Conservation (phyloP, 2,329 filamentous ascomycete species). For the Colletotrichum sansevieriae region DNA sequence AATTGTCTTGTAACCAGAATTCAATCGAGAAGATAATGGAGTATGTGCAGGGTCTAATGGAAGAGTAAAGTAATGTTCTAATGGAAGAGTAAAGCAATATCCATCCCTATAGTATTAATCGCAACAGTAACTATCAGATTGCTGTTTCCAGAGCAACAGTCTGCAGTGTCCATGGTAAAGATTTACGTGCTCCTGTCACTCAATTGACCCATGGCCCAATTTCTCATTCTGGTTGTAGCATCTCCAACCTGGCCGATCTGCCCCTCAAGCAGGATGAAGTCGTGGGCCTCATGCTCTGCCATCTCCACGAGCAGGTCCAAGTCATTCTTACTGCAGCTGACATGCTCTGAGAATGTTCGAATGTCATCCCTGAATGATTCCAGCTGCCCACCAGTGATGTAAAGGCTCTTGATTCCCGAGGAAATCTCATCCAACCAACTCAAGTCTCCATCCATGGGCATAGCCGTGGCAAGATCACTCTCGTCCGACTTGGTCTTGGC, state of each 20-base stretch:
- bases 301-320: slow-evolving; percentile 49
- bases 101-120: too few species aligned
- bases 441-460: slow-evolving; percentile 48
- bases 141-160: too few species aligned
- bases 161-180: too few species aligned
- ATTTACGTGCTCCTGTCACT: not conserved
- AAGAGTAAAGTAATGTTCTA: too few species aligned
- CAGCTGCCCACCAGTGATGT: slow-evolving; percentile 50
- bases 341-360: slow-evolving; percentile 44
- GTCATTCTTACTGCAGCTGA: slow-evolving; percentile 43
- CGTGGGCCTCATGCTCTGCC: slow-evolving; percentile 49
- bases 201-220: slow-evolving; percentile 44
- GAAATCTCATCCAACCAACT: slow-evolving; percentile 48
- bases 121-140: too few species aligned
- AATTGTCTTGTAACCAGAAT: too few species aligned
- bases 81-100: too few species aligned
- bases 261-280: slow-evolving; percentile 51
- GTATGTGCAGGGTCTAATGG: too few species aligned
- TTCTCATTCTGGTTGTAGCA: slow-evolving; percentile 50
- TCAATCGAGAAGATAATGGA: too few species aligned
- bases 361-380: slow-evolving; percentile 51
- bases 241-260: slow-evolving; percentile 44
- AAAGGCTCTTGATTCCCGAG: slow-evolving; percentile 44
- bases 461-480: slow-evolving; percentile 46
- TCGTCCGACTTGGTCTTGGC: slow-evolving; percentile 35